A percentile compares a stretch with the other conserved stretches of the same genome.
These are phyloP conservation scores for Elsinoe arachidis DNA, from an alignment of 2,329 filamentous ascomycete species.

Conservation along the genomic window DNA sequence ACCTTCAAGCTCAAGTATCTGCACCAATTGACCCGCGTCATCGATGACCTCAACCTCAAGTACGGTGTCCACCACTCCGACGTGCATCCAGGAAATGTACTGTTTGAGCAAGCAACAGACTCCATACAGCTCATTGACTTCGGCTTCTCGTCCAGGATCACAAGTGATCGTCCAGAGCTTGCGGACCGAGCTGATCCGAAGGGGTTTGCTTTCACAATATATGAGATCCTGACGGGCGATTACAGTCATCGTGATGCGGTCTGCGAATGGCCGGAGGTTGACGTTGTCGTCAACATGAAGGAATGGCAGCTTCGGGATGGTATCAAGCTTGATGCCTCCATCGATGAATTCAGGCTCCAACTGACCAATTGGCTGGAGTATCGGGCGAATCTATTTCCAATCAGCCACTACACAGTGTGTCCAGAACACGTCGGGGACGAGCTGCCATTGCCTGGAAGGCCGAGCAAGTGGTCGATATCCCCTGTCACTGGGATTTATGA, in stretches of 20 bases:
- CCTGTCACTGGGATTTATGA: not conserved
- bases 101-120: not conserved
- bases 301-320: not conserved
- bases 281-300: not conserved
- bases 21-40: not conserved
- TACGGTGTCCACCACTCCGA: not conserved
- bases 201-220: not conserved
- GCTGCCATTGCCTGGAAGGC: not conserved
- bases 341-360: not conserved
- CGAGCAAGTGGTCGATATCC: no score
- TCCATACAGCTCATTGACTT: constrained; percentile 1
- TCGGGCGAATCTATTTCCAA: not conserved
- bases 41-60: constrained; percentile 1
- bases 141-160: not conserved
- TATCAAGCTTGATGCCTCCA: not conserved
- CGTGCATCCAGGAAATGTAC: not conserved
- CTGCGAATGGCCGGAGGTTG: not conserved
- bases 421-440: not conserved
- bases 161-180: no score
- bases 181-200: no score
- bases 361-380: not conserved
- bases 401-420: not conserved
- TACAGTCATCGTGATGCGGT: not conserved
- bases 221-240: not conserved
- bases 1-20: no score